Evolutionary conservation across 371 early-diverging fungal species (phyloP).

Genomic region (Syncephalis fuscata): DNA sequence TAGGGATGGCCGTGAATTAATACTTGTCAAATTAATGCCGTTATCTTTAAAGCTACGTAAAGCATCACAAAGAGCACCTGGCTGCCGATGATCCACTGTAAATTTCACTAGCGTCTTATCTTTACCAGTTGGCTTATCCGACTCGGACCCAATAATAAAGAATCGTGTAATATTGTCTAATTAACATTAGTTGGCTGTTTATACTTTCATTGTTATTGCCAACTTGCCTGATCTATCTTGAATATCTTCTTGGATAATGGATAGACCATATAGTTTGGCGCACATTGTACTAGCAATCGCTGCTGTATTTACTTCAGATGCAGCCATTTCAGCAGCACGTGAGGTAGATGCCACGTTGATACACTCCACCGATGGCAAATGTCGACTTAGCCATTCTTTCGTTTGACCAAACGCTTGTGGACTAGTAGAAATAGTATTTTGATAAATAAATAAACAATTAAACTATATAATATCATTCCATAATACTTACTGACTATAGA

Average conservation of each 20-base stretch:
- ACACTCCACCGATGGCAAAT: constrained; percentile 52
- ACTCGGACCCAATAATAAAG: constrained; percentile 63
- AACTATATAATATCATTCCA: neutral
- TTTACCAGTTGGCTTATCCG: constrained; percentile 45
- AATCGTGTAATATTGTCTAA: constrained; percentile 81
- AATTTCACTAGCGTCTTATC: constrained; percentile 71
- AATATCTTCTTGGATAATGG: constrained; percentile 53
- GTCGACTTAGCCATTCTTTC: constrained; percentile 44
- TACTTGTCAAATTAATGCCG: constrained; percentile 71
- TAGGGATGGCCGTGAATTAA: constrained; percentile 79
- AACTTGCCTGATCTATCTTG: constrained; percentile 34
- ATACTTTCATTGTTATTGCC: neutral
- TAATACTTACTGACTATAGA: constrained; percentile 86
- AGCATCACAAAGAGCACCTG: constrained; percentile 79
- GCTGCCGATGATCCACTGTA: constrained; percentile 76
- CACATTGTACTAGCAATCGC: constrained; percentile 73
- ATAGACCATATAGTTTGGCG: constrained; percentile 63
- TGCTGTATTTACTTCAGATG: constrained; percentile 60
- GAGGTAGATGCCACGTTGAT: constrained; percentile 72
- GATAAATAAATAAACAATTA: neutral
- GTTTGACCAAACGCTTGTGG: constrained; percentile 74
- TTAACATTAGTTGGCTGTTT: neutral
- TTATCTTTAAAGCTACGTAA: constrained; percentile 68
- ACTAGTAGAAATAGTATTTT: neutral
- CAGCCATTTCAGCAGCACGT: constrained; percentile 75